Base-by-base conservation (phyloP, 352 stramenopile genomes). In the Globisporangium paroecandrum region DNA sequence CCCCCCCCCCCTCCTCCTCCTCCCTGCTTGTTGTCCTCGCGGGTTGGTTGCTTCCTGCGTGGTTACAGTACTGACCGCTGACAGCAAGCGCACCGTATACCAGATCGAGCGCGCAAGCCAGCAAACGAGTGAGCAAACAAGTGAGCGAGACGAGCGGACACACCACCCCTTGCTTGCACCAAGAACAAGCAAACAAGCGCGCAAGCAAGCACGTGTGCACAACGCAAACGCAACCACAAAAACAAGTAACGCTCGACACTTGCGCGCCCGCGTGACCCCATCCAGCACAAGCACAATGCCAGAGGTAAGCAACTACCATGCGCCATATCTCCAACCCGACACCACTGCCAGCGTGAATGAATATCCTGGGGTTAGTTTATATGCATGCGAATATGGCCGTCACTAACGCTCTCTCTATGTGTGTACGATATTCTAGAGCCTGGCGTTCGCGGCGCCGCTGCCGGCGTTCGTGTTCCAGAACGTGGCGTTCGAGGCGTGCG, bases 381-480 rank as follows among this genome's bases (percentile, higher is more conserved):
- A 22, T 55, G n/a, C 10, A 29, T 29, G n/a, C 1, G 20, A 20
- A 24, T 18, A 27, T 55, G 47, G 13, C 47, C 47, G 13, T 18
- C 41, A 25, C 55, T 61, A 27, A 61, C 55, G 32, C 32, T 32
- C 9, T n/a, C 18, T 46, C 27, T 25, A 27, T 27, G 25, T 27
- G 25, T 60, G 9, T 29, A 29, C 47, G 18, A 24, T 7, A 18
- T 38, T n/a, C 27, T 65, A 92, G 83, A 85, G 70, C 65, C 72
- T 92, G 32, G 77, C 78, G 58, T 90, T 92, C 63, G 71, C 68
- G 56, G 73, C 79, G 65, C 72, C 83, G 64, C 70, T 79, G 67
- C 82, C 84, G 7, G 61, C 84, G 62, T 88, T 81, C 70, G 82
- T 89, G 64, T 92, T 87, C 74, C 79, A 78, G 58, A 79, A 87